Conservation (phyloP, 2,329 filamentous ascomycete species). For the Pseudocercospora fijiensis region DNA sequence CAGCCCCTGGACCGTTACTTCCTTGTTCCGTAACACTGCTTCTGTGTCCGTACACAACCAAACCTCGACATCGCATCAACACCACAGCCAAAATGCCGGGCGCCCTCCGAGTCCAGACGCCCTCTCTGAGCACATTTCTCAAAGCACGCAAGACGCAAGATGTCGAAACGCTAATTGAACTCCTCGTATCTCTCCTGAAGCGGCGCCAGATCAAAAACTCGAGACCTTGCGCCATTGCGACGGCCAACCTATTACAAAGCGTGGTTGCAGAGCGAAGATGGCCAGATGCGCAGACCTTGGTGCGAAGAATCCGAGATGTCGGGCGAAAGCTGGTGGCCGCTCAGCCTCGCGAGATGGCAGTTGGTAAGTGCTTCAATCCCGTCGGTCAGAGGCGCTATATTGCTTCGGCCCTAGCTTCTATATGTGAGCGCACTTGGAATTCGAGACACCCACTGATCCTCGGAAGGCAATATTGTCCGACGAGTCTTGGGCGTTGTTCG, state of each 20-base stretch:
- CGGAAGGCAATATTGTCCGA: constrained; percentile 74
- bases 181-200: constrained; percentile 81
- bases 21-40: no score
- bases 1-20: no score
- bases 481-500: constrained; percentile 87
- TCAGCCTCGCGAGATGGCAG: constrained; percentile 84
- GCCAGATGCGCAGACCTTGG: constrained; percentile 72
- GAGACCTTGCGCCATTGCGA: constrained; percentile 85
- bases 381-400: no score
- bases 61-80: constrained; percentile 7
- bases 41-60: background rate
- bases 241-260: constrained; percentile 80
- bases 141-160: constrained; percentile 73
- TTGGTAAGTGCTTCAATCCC: constrained; percentile 50
- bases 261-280: constrained; percentile 81
- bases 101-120: constrained; percentile 60
- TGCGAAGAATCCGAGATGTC: constrained; percentile 75
- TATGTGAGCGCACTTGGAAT: background rate
- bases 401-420: background rate
- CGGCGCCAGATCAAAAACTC: constrained; percentile 85
- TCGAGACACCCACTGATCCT: background rate
- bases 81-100: constrained; percentile 54
- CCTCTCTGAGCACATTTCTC: constrained; percentile 74
- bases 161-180: constrained; percentile 80
- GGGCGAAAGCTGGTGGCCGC: constrained; percentile 77